Evolutionary conservation across 352 stramenopile genomes (phyloP), one percentile per base, ranked within the genome.

Genomic region (Phytophthora ohioensis): DNA sequence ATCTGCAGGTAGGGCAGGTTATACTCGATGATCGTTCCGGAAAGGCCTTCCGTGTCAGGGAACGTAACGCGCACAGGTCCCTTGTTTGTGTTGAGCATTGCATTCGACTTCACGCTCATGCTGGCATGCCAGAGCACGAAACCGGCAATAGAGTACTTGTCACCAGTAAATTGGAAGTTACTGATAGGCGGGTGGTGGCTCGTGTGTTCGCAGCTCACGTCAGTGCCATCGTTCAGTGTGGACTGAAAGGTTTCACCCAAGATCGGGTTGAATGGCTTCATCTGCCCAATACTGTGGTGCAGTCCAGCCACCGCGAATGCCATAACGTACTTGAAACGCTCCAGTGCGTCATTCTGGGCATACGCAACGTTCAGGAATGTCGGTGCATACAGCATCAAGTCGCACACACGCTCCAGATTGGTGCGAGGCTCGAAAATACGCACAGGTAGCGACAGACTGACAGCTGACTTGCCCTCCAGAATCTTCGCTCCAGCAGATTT

Each of bases 251-350:
- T 95, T 59, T 95, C 88, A 12, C 88, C 88, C 27, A 95, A 59
- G 34, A 95, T 95, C 36, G 88, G 88, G 62, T 93, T 95, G 68
- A 95, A 95, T 11, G 88, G 88, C 75, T 95, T 95, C 35, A 95
- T 66, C 64, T 93, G 87, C 4, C 88, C 87, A 21, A 93, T 87
- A 55, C 84, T 85, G 73, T 93, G 85, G 53, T 96, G 88, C 70
- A 93, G 72, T 0, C 88, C 88, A 7, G 88, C 86, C 34, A 96
- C 82, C 0, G 85, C 85, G 57, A 92, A 94, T 36, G 80, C 78
- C 65, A 96, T 85, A 9, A 93, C 87, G 62, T 91, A 80, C 70
- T 95, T 95, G 54, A 95, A 86, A 3, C 88, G 85, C 67, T 95
- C 88, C 9, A 94, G 30, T 3, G 84, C 70, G 10, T 95, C 85